phyloP scores from a whole-genome alignment of 345 rosid species.

The Physaria fendleri region DNA sequence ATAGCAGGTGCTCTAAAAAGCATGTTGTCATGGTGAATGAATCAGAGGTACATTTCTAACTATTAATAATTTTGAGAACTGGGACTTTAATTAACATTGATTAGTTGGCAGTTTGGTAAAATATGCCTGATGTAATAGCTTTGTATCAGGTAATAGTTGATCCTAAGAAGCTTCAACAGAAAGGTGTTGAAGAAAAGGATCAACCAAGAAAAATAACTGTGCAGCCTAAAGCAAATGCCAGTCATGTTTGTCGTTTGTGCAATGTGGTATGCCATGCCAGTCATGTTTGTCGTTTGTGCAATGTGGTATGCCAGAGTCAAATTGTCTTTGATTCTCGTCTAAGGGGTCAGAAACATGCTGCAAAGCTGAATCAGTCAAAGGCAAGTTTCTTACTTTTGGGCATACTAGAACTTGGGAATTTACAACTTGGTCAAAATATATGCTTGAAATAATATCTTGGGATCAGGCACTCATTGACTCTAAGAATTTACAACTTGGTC shows the following conservation, averaged over 20 bases:
- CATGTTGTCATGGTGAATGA: conserved; percentile 21
- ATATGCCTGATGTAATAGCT: conserved; percentile 39
- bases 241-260: conserved; percentile 3
- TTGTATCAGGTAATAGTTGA: conserved; percentile 44
- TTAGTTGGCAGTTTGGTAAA: conserved; percentile 39
- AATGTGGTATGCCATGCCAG: neutral
- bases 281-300: conserved; percentile 5
- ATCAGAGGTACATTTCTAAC: no score
- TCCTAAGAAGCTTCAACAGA: conserved; percentile 44
- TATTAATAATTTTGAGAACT: neutral
- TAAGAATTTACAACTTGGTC: conserved; percentile 36
- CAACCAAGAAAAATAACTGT: conserved; percentile 16
- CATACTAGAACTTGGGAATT: conserved; percentile 32
- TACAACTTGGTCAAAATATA: no score
- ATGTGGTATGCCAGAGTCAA: conserved; percentile 2
- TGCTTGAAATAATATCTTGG: no score
- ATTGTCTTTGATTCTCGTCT: conserved; percentile 3
- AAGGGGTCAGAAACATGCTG: conserved; percentile 4
- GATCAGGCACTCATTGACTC: neutral
- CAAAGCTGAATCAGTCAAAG: neutral
- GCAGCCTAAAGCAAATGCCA: neutral
- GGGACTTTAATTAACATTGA: conserved; percentile 32
- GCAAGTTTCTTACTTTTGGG: conserved; percentile 23
- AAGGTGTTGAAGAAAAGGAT: conserved; percentile 35
- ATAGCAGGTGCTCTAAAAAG: conserved; percentile 29